Evolutionary conservation across 2,329 filamentous ascomycete species (phyloP).

Genomic region (Leptographium wingfieldii): DNA sequence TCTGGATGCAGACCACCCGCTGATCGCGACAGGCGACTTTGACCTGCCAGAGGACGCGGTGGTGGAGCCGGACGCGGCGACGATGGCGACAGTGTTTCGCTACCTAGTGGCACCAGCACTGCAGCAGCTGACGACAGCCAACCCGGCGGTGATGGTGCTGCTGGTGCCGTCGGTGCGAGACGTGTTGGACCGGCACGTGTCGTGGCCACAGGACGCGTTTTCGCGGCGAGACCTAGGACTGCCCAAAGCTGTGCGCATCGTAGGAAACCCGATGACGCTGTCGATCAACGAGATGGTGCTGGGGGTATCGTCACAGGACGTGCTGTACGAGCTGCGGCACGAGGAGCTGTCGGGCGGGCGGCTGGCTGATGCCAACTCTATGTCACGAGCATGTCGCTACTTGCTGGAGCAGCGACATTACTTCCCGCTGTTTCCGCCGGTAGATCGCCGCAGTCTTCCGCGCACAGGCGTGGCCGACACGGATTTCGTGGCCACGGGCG

Average conservation of each 20-base stretch:
- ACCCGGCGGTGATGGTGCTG: slow-evolving; percentile 69
- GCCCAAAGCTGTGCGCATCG: slow-evolving; percentile 60
- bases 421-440: slow-evolving; percentile 76
- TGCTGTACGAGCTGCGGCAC: slow-evolving; percentile 66
- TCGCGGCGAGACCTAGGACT: slow-evolving; percentile 61
- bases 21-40: slow-evolving; percentile 70
- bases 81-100: slow-evolving; percentile 72
- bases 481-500: slow-evolving; percentile 52
- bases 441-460: slow-evolving; percentile 53
- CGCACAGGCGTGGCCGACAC: slow-evolving; percentile 49
- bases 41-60: slow-evolving; percentile 54
- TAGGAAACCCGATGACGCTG: slow-evolving; percentile 84
- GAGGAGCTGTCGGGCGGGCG: slow-evolving; percentile 55
- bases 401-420: slow-evolving; percentile 86
- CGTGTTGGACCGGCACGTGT: slow-evolving; percentile 67
- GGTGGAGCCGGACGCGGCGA: slow-evolving; percentile 65
- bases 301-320: slow-evolving; percentile 71
- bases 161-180: slow-evolving; percentile 76
- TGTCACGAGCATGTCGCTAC: slow-evolving; percentile 61
- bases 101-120: slow-evolving; percentile 65
- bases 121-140: slow-evolving; percentile 52
- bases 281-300: slow-evolving; percentile 78
- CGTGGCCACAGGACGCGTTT: slow-evolving; percentile 62
- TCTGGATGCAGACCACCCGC: slow-evolving; percentile 79
- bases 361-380: slow-evolving; percentile 37